Evolutionary conservation across 2,329 filamentous ascomycete species (phyloP).

Genomic region (Lasiodiplodia citricola): DNA sequence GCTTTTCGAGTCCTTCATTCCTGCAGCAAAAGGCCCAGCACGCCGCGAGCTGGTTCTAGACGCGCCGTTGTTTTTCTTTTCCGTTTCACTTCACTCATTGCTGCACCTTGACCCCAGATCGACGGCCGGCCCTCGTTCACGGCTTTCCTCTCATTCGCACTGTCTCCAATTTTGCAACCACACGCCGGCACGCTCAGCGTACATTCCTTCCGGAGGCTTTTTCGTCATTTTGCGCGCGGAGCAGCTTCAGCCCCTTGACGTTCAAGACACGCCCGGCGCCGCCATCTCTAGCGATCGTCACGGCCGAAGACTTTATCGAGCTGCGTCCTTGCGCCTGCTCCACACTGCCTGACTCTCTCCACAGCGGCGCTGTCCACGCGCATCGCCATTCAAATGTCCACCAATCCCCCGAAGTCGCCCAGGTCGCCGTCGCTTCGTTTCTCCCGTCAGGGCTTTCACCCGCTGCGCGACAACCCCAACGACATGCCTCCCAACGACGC

Average conservation of each 20-base stretch:
- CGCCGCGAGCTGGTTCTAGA: not conserved
- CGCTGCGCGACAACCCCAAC: conserved; percentile 36
- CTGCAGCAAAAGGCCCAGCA: not conserved
- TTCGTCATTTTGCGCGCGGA: conserved; percentile 21
- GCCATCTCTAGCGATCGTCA: conserved; percentile 8
- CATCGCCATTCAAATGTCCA: conserved; percentile 30
- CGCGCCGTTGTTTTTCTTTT: conserved; percentile 1
- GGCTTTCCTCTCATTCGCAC: not conserved
- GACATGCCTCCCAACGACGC: conserved; percentile 57
- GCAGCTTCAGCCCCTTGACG: conserved; percentile 21
- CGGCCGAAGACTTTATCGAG: not conserved
- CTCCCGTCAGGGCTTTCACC: conserved; percentile 45
- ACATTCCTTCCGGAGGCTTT: conserved; percentile 15
- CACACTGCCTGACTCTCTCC: conserved; percentile 24
- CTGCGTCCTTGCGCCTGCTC: conserved; percentile 10
- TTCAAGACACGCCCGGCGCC: conserved; percentile 12
- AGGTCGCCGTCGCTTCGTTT: conserved; percentile 29
- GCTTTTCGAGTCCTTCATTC: conserved; percentile 24
- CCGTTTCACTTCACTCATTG: not conserved
- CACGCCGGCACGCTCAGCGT: conserved; percentile 13
- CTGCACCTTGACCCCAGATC: not conserved
- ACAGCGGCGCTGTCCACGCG: conserved; percentile 8
- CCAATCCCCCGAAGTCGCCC: conserved; percentile 29
- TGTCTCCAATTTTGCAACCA: conserved; percentile 5
- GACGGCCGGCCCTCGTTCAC: conserved; percentile 15